phyloP scores from a whole-genome alignment of 169 alveolate species.

The Plasmodium vivax region DNA sequence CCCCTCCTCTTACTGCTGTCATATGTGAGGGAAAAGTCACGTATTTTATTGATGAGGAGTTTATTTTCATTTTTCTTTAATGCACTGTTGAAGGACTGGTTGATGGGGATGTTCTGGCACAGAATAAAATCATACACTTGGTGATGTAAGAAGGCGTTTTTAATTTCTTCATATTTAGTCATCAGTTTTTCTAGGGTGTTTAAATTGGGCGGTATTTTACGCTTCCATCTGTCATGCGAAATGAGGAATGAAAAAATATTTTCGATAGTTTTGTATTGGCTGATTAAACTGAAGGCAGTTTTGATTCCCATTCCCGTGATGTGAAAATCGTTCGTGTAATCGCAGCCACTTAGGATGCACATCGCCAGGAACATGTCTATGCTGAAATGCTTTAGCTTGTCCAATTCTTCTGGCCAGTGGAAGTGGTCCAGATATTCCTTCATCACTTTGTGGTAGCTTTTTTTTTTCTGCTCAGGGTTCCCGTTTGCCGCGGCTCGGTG shows the following conservation, averaged over 20 bases:
- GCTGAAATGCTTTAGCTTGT: constrained; percentile 78
- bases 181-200: constrained; percentile 73
- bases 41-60: constrained; percentile 9
- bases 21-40: constrained; percentile 8
- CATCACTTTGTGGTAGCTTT: constrained; percentile 65
- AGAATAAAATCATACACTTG: constrained; percentile 79
- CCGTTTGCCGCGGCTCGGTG: not conserved
- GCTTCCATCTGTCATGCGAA: constrained; percentile 76
- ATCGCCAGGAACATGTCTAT: constrained; percentile 82
- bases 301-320: constrained; percentile 86
- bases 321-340: constrained; percentile 85
- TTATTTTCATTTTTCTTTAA: not conserved
- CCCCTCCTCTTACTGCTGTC: not conserved
- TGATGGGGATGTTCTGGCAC: constrained; percentile 19
- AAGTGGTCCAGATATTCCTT: constrained; percentile 44
- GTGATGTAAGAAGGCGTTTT: constrained; percentile 81
- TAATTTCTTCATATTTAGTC: constrained; percentile 76
- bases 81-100: constrained; percentile 40
- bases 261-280: constrained; percentile 75
- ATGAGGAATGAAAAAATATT: constrained; percentile 68
- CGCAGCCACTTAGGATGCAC: constrained; percentile 87
- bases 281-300: constrained; percentile 79
- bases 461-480: not conserved
- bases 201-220: constrained; percentile 80
- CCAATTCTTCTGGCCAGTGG: constrained; percentile 73